A percentile compares a stretch with the other conserved stretches of the same genome.
Evolutionary conservation across 1,284 basidiomycete genomes (phyloP).

Genomic region (Pascua guehoae): DNA sequence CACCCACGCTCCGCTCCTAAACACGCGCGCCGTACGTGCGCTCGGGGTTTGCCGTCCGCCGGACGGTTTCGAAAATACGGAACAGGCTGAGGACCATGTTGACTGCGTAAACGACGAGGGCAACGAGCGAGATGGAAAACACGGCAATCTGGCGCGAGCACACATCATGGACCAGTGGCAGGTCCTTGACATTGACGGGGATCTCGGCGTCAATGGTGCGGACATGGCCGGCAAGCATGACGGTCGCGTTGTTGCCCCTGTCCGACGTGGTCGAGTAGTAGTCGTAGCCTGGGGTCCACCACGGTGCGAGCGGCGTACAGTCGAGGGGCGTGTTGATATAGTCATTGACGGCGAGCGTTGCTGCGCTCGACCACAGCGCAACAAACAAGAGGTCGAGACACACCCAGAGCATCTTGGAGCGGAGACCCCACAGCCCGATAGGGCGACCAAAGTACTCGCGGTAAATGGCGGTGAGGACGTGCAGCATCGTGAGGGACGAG

Average conservation of each 20-base stretch:
- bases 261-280: slow-evolving; percentile 3
- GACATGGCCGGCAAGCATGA: neutral
- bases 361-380: slow-evolving; percentile 41
- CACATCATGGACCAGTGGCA: neutral
- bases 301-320: slow-evolving; percentile 45
- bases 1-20: too few species aligned
- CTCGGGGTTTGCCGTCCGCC: slow-evolving; percentile 26
- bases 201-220: neutral
- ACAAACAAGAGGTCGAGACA: slow-evolving; percentile 55
- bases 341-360: slow-evolving; percentile 55
- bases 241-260: neutral
- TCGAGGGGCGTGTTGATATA: slow-evolving; percentile 55
- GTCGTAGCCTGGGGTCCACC: slow-evolving; percentile 32
- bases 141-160: slow-evolving; percentile 49
- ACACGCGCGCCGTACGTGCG: neutral
- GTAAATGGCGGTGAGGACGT: slow-evolving; percentile 52
- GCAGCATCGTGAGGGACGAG: slow-evolving; percentile 52
- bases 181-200: neutral
- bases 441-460: slow-evolving; percentile 57
- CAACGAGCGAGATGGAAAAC: slow-evolving; percentile 43
- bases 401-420: slow-evolving; percentile 52
- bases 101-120: slow-evolving; percentile 45
- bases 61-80: slow-evolving; percentile 53
- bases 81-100: slow-evolving; percentile 53
- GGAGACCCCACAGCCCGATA: slow-evolving; percentile 56